Percentiles rank a stretch among this genome's conserved stretches.
phyloP scores from a whole-genome alignment of 176 grass and related monocot genomes.

The Hordeum marinum region DNA sequence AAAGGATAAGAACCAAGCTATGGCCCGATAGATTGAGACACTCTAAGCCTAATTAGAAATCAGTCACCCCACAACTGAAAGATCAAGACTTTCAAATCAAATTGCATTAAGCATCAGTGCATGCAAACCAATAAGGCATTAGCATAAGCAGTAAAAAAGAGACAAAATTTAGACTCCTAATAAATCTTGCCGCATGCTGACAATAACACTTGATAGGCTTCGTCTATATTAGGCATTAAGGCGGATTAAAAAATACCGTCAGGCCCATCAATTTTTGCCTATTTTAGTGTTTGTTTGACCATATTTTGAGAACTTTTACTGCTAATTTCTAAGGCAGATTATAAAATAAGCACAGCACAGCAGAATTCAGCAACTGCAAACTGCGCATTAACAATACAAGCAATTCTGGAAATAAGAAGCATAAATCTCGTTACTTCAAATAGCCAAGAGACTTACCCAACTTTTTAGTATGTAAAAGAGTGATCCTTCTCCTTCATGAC shows the following conservation, averaged over 20 bases:
- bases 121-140: constrained; percentile 1
- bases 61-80: not conserved
- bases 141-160: constrained; percentile 2
- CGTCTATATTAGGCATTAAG: not conserved
- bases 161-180: not conserved
- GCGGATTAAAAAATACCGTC: not conserved
- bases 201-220: not conserved
- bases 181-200: constrained; percentile 13
- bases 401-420: constrained; percentile 12
- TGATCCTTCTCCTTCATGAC: constrained; percentile 97
- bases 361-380: not conserved
- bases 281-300: constrained; percentile 1
- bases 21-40: not conserved
- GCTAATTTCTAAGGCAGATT: not conserved
- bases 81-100: not conserved
- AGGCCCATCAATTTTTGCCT: not conserved
- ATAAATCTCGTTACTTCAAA: not conserved
- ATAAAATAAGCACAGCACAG: not conserved
- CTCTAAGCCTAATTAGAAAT: not conserved
- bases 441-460: constrained; percentile 56
- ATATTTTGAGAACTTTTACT: not conserved
- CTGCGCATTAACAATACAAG: not conserved
- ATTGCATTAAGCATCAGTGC: not conserved
- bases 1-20: not conserved
- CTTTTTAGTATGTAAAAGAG: constrained; percentile 85